Conservation (phyloP, 2,329 filamentous ascomycete genomes). For the Bipolaris bicolor region DNA sequence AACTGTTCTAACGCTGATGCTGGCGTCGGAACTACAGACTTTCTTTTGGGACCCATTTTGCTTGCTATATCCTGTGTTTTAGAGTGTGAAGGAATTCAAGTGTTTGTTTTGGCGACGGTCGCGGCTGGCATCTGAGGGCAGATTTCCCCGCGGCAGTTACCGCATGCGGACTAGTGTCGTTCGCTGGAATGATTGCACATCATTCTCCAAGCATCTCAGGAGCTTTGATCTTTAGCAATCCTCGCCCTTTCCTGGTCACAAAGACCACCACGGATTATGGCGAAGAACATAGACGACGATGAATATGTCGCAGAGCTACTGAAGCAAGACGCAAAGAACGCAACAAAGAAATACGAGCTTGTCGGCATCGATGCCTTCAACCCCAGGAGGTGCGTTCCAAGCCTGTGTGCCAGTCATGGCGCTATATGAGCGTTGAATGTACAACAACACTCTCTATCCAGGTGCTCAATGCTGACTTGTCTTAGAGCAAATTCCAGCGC, state of each 20-base stretch:
- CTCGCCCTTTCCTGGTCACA: neutral
- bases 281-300: constrained; percentile 59
- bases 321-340: constrained; percentile 76
- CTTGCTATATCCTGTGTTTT: constrained; percentile 4
- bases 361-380: constrained; percentile 74
- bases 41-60: constrained; percentile 37
- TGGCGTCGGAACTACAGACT: constrained; percentile 29
- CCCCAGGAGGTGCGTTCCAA: constrained; percentile 56
- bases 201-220: neutral
- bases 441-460: constrained; percentile 5
- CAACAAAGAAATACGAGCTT: constrained; percentile 74
- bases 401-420: constrained; percentile 9
- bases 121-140: constrained; percentile 21
- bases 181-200: constrained; percentile 11
- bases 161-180: constrained; percentile 12
- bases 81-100: constrained; percentile 7
- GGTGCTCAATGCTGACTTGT: neutral
- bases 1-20: constrained; percentile 58
- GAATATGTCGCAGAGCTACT: constrained; percentile 83
- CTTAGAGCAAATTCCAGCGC: constrained; percentile 66
- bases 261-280: constrained; percentile 24
- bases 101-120: constrained; percentile 41
- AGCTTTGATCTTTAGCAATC: neutral
- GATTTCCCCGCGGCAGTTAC: constrained; percentile 31
- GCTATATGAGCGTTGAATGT: constrained; percentile 12